Evolutionary conservation across 345 rosid genomes (phyloP), one percentile per base, ranked within the genome.

Genomic region (Aegle marmelos): DNA sequence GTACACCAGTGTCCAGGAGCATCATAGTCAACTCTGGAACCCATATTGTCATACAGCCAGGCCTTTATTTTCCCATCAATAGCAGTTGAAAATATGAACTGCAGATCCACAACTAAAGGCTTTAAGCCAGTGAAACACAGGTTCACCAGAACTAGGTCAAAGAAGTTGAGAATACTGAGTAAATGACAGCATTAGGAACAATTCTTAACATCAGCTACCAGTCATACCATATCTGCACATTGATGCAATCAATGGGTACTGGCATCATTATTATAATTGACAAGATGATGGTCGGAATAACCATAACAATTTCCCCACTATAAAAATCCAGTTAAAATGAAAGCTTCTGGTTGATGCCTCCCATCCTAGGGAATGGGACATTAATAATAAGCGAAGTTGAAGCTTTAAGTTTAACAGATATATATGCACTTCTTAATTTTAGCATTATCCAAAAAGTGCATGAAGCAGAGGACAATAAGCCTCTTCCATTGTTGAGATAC

Each of bases 21-120:
- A 87, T 91, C 93, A 79, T 88, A 91, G 79, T 92, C 94, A 78
- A 94, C 94, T 84, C 95, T 88, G 58, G 98, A 86, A 63, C 95
- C 95, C 87, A 85, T 2, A 81, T 87, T 88, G 82, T 94, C 97
- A 87, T 92, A 94, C 19, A 92, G 89, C 97, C 98, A 94, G 22
- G 92, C 95, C 85, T 94, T 94, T 78, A 94, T 92, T 80, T 92
- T 94, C 76, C 98, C 98, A 87, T 94, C 93, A 48, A 84, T 76
- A 76, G 93, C 92, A 63, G 95, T 92, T 48, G 97, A 91, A 81
- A 92, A 92, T 75, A 94, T 86, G 82, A 90, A 94, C 98, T 94
- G 88, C 85, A 79, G 77, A 65, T 30, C 30, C 76, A 54, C 28
- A 70, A 72, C 37, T 13, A 17, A 62, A 85, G 13, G 66, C 67